Base-by-base conservation (phyloP, 73 alveolate species). In the Paramecium caudatum region DNA sequence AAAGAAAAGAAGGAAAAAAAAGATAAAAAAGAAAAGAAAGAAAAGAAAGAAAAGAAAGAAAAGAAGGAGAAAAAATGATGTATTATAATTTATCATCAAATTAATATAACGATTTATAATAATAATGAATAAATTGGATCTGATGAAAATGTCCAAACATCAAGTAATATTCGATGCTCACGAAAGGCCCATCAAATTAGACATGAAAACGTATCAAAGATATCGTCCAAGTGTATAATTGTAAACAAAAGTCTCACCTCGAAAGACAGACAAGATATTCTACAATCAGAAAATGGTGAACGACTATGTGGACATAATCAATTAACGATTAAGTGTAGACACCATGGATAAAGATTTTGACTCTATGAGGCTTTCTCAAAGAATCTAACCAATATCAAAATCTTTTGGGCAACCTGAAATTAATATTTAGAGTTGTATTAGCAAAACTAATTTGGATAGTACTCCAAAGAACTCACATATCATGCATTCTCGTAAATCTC, bases 141-240 rank as follows among this genome's bases (percentile, higher is more conserved):
- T n/a, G n/a, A n/a, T n/a, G n/a, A n/a, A n/a, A n/a, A n/a, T n/a
- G n/a, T n/a, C n/a, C 80, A 55, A 55, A 23, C 80, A 55, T 4
- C 13, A 55, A 23, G 80, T 55, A 16, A 55, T 55, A 6, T 55
- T 55, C 3, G 80, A 55, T 55, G 23, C 80, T 21, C 41, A 55
- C 30, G 80, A 55, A 55, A 55, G 30, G 43, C 80, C 80, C 45
- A 55, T 55, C 17, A 55, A 55, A 55, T 5, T 55, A 55, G 80
- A 55, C 37, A 55, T 55, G 80, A 55, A 23, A 43, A 23, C 41
- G 0, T 55, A 55, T 10, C 80, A 55, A 5, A 55, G 30, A 23
- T 55, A 55, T 55, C 23, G 30, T 27, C 23, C 80, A 0, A 55
- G 30, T 55, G 30, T 55, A 27, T 27, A 27, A 25, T 43, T 55